Conservation (phyloP, 108 stramenopile species). For the Nitzschia sp. region DNA sequence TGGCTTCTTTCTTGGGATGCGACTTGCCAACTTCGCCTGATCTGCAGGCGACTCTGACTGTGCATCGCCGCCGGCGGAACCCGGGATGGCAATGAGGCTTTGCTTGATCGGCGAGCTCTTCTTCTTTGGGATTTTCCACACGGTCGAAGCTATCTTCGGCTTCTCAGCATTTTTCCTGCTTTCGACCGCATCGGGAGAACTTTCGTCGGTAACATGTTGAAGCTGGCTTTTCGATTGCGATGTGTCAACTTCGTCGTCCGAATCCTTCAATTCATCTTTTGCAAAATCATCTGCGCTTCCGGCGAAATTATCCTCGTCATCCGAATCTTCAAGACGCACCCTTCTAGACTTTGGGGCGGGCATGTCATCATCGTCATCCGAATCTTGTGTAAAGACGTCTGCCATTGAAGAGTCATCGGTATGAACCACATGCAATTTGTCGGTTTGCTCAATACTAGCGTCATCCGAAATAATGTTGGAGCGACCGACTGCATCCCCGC, state of each 20-base stretch:
- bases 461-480: conserved; percentile 1
- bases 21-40: neutral
- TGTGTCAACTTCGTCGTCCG: conserved; percentile 1
- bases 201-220: neutral
- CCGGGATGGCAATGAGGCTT: neutral
- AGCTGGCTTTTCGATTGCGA: neutral
- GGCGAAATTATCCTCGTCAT: neutral
- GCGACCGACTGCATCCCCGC: neutral
- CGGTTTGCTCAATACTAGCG: neutral
- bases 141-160: neutral
- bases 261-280: neutral
- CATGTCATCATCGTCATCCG: conserved; percentile 17
- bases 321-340: neutral
- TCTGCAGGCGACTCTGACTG: neutral
- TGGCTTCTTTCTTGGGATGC: conserved; percentile 18
- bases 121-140: conserved; percentile 12
- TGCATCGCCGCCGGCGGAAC: neutral
- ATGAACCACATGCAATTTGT: neutral
- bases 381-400: conserved; percentile 13
- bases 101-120: neutral
- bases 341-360: neutral
- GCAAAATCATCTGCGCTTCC: neutral
- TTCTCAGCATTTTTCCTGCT: neutral
- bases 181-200: conserved; percentile 1
- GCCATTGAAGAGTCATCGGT: conserved; percentile 18